Evolutionary conservation across 2,329 filamentous ascomycete genomes (phyloP).

Genomic region (Diaporthe velutina): DNA sequence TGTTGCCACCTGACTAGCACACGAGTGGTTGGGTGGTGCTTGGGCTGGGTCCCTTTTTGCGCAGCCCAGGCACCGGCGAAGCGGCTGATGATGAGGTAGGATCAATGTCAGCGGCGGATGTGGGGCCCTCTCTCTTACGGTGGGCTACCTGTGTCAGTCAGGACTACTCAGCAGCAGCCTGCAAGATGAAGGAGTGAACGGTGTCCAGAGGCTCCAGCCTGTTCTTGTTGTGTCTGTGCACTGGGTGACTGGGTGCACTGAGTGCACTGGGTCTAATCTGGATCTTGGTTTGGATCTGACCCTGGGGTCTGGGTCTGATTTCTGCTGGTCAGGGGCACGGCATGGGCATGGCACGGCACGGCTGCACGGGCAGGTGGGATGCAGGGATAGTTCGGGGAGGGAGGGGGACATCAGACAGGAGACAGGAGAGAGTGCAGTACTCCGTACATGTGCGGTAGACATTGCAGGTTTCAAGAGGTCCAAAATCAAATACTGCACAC

Average conservation of each 20-base stretch:
- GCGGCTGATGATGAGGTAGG: slow-evolving; percentile 1
- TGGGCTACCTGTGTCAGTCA: not conserved
- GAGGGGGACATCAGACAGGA: not conserved
- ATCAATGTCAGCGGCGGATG: slow-evolving; percentile 16
- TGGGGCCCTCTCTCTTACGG: not conserved
- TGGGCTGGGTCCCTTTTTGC: not conserved
- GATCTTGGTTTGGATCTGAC: not conserved
- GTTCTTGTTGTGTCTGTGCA: not conserved
- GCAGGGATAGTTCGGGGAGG: not conserved
- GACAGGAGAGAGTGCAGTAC: not conserved
- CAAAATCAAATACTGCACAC: no score
- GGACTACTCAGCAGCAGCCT: not conserved
- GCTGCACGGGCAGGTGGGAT: not conserved
- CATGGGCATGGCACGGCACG: no score
- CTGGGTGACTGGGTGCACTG: no score
- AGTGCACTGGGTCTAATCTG: not conserved
- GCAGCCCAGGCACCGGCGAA: not conserved
- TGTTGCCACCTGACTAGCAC: not conserved
- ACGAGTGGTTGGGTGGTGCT: not conserved
- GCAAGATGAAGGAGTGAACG: not conserved
- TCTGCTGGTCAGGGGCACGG: slow-evolving; percentile 4
- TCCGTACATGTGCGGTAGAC: not conserved
- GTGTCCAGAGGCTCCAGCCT: not conserved
- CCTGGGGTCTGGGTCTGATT: not conserved
- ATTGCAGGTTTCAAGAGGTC: slow-evolving; percentile 6